Percentiles rank a stretch among this genome's conserved stretches.
Evolutionary conservation across 2,329 filamentous ascomycete genomes (phyloP).

Genomic region (Purpureocillium takamizusanense): DNA sequence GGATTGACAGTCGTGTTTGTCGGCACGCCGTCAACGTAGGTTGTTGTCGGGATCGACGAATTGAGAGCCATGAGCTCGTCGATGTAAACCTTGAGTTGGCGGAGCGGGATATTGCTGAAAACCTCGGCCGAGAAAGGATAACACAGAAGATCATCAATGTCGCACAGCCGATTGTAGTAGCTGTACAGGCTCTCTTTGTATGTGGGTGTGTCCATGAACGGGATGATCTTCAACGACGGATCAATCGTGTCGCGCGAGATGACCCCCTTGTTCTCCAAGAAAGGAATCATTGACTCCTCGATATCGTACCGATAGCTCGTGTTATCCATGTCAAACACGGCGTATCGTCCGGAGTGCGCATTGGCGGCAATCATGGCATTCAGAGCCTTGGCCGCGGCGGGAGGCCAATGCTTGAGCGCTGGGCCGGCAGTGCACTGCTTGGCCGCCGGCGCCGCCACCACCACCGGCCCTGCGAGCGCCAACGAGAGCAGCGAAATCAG

Average conservation of each 20-base stretch:
- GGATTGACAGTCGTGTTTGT: conserved; percentile 19
- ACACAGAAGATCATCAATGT: conserved; percentile 29
- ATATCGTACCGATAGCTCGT: conserved; percentile 31
- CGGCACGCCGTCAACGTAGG: conserved; percentile 24
- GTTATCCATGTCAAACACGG: conserved; percentile 36
- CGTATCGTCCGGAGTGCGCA: conserved; percentile 25
- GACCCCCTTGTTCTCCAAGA: conserved; percentile 29
- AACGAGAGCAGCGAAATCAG: too few species aligned
- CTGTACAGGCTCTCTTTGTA: conserved; percentile 32
- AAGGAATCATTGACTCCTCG: conserved; percentile 33
- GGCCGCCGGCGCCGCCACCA: background rate
- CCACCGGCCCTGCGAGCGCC: background rate
- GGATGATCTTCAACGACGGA: conserved; percentile 27
- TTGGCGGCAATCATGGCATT: conserved; percentile 27
- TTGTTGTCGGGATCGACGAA: conserved; percentile 22
- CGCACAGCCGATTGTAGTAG: conserved; percentile 35
- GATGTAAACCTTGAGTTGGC: conserved; percentile 34
- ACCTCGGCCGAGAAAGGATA: conserved; percentile 33
- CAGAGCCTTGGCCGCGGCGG: conserved; percentile 22
- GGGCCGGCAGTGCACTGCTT: background rate
- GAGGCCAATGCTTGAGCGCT: conserved; percentile 22
- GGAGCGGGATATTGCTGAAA: conserved; percentile 30
- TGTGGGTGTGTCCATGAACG: conserved; percentile 28
- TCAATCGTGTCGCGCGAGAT: conserved; percentile 30
- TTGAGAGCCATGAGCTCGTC: conserved; percentile 37